Evolutionary conservation across 495 filamentous ascomycete species (phyloP).

Genomic region (Penicillium herquei): DNA sequence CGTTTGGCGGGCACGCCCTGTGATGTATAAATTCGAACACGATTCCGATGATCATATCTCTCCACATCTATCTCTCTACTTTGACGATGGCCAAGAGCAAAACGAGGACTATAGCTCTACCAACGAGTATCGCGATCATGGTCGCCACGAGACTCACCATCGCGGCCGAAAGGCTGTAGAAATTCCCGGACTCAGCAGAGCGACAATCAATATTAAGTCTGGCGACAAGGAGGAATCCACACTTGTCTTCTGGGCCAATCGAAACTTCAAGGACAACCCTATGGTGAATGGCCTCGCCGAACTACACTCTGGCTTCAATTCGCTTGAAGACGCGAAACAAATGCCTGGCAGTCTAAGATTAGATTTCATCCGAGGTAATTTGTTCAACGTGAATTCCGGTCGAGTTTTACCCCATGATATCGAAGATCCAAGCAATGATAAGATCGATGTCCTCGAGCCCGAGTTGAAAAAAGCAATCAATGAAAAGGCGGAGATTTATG

Average conservation of each 20-base stretch:
- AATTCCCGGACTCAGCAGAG: slow-evolving; percentile 7
- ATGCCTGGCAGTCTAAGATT: slow-evolving; percentile 8
- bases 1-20: neutral
- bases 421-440: slow-evolving; percentile 19
- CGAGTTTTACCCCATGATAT: slow-evolving; percentile 26
- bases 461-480: slow-evolving; percentile 26
- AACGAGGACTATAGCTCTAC: neutral
- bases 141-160: neutral
- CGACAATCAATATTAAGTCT: slow-evolving; percentile 13
- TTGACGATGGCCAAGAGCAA: neutral
- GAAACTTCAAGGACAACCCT: neutral
- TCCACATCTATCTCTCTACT: neutral
- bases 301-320: neutral
- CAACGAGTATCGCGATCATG: neutral
- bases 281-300: neutral
- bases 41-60: neutral
- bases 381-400: slow-evolving; percentile 24
- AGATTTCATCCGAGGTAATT: slow-evolving; percentile 30
- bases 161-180: neutral
- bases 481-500: slow-evolving; percentile 25
- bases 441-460: slow-evolving; percentile 28
- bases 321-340: slow-evolving; percentile 4
- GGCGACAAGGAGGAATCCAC: neutral
- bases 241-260: neutral
- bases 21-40: neutral